A percentile compares a stretch with the other conserved stretches of the same genome.
Conservation (phyloP, 208 protist species). For the Trichomonas vaginalis region DNA sequence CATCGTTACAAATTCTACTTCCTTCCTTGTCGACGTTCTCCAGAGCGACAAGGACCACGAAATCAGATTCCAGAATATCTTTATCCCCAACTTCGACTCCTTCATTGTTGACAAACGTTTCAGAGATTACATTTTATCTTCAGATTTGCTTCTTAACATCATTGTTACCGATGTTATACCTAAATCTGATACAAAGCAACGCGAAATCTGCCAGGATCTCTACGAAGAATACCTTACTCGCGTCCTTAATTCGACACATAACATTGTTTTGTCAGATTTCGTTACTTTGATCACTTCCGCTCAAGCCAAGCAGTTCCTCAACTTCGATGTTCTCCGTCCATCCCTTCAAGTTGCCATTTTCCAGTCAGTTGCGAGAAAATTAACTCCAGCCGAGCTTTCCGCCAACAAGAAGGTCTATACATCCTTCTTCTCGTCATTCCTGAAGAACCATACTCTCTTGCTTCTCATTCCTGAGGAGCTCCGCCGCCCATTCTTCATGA, state of each 20-base stretch:
- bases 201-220: not conserved
- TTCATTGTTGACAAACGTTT: not conserved
- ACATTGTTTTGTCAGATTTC: not conserved
- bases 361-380: not conserved
- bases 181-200: not conserved
- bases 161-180: not conserved
- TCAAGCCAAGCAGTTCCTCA: not conserved
- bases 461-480: not conserved
- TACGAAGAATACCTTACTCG: not conserved
- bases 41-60: not conserved
- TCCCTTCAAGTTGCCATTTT: not conserved
- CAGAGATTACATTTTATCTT: not conserved
- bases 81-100: not conserved
- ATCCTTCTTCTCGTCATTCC: not conserved
- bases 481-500: not conserved
- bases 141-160: not conserved
- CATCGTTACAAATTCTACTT: not conserved
- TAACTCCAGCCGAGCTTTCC: not conserved
- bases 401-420: not conserved
- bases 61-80: not conserved
- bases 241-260: not conserved
- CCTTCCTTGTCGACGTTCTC: not conserved
- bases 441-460: not conserved
- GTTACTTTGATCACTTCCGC: not conserved
- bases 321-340: not conserved